Conservation (phyloP, 1,139 yeast species). For the Yamadazyma jaroonii region DNA sequence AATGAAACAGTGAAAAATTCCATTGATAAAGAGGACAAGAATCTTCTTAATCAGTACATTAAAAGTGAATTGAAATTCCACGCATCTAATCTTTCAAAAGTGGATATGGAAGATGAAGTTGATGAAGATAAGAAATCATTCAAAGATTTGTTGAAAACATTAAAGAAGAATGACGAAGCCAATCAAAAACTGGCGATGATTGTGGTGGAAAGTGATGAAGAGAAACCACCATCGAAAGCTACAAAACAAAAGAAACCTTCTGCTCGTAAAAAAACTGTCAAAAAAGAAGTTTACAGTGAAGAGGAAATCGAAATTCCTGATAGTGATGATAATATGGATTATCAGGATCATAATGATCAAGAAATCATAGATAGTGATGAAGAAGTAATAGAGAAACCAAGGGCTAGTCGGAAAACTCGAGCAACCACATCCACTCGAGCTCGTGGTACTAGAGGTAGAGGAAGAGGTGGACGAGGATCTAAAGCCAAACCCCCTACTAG, state of each 20-base stretch:
- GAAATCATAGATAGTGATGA: slow-evolving; percentile 10
- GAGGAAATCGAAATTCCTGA: slow-evolving; percentile 13
- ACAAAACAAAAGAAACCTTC: slow-evolving; percentile 3
- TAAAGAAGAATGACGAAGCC: neutral
- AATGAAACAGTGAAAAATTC: slow-evolving; percentile 69
- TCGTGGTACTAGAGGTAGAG: slow-evolving; percentile 3
- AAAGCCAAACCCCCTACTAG: neutral
- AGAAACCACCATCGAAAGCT: neutral
- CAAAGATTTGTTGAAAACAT: slow-evolving; percentile 16
- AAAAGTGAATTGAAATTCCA: slow-evolving; percentile 65
- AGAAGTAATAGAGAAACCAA: slow-evolving; percentile 2
- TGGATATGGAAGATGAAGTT: slow-evolving; percentile 34
- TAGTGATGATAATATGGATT: slow-evolving; percentile 3
- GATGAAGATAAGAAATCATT: slow-evolving; percentile 29
- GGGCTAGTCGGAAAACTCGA: no score
- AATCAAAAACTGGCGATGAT: neutral
- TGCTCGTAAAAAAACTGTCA: neutral
- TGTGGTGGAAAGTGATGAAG: slow-evolving; percentile 1
- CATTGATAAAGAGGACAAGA: slow-evolving; percentile 81
- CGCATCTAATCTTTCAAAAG: slow-evolving; percentile 50
- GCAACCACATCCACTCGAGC: slow-evolving; percentile 4
- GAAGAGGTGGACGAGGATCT: neutral
- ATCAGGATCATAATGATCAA: slow-evolving; percentile 3
- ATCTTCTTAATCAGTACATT: slow-evolving; percentile 65
- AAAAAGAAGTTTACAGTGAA: slow-evolving; percentile 10